Percentiles rank a stretch among this genome's conserved stretches.
phyloP scores from a whole-genome alignment of 495 filamentous ascomycete genomes.

The Tuber borchii region DNA sequence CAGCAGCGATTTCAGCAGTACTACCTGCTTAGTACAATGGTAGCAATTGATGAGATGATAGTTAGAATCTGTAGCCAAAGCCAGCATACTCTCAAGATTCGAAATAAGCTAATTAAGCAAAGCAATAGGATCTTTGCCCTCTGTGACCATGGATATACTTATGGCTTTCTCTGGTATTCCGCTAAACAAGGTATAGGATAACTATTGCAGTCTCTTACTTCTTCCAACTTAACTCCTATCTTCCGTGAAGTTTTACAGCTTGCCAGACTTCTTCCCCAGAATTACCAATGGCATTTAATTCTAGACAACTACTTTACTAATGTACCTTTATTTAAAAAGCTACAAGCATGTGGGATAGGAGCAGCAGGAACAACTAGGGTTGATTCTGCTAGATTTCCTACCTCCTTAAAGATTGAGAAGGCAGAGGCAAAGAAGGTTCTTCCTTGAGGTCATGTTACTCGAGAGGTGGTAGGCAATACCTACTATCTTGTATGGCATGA shows the following conservation, averaged over 20 bases:
- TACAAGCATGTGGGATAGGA: neutral
- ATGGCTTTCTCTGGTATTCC: too few relatives aligned
- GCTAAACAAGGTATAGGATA: too few relatives aligned
- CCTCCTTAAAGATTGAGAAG: neutral
- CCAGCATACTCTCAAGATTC: too few relatives aligned
- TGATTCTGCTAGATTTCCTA: neutral
- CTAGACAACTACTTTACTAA: slow-evolving; percentile 18
- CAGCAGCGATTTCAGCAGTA: too few relatives aligned
- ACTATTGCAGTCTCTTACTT: too few relatives aligned
- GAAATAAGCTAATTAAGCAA: too few relatives aligned
- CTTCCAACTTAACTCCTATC: neutral
- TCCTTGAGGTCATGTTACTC: too few relatives aligned
- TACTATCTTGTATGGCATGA: slow-evolving; percentile 3
- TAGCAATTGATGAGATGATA: too few relatives aligned
- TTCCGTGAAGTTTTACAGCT: neutral
- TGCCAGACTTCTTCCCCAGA: neutral
- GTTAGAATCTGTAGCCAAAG: too few relatives aligned
- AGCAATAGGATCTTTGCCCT: too few relatives aligned
- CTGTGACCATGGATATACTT: too few relatives aligned
- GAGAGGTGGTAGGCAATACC: neutral
- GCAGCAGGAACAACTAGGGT: neutral
- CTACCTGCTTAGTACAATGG: too few relatives aligned
- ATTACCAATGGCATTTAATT: neutral
- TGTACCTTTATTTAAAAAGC: neutral
- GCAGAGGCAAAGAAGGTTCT: neutral